Evolutionary conservation across 805 yeast species (phyloP).

Genomic region (Candida ascalaphidarum): DNA sequence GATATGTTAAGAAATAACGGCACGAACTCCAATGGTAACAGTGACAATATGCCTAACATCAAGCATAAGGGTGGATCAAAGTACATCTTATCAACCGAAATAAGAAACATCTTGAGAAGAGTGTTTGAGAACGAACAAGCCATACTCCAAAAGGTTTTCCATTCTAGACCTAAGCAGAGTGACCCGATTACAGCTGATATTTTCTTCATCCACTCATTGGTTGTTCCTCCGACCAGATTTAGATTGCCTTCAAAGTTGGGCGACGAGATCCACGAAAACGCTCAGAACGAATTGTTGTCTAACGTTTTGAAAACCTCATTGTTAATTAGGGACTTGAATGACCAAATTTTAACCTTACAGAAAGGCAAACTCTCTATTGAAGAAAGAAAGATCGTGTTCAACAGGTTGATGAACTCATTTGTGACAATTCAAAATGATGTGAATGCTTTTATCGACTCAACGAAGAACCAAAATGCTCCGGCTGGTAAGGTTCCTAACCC

Average conservation of each 20-base stretch:
- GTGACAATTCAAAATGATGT: conserved; percentile 93
- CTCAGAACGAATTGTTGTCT: conserved; percentile 83
- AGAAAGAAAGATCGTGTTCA: conserved; percentile 70
- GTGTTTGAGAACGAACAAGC: conserved; percentile 70
- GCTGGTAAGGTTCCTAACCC: conserved; percentile 74
- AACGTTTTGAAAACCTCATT: conserved; percentile 73
- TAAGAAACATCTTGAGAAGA: conserved; percentile 65
- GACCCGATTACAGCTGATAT: conserved; percentile 58
- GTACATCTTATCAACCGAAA: conserved; percentile 81
- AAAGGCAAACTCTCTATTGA: conserved; percentile 46
- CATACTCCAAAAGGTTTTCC: conserved; percentile 67
- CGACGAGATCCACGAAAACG: conserved; percentile 90
- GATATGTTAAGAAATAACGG: conserved; percentile 41
- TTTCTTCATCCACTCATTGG: conserved; percentile 81
- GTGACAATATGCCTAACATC: conserved; percentile 38
- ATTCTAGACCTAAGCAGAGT: conserved; percentile 59
- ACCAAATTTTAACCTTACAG: conserved; percentile 56
- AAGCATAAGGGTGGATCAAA: conserved; percentile 69
- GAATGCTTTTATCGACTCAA: conserved; percentile 85
- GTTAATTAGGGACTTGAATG: conserved; percentile 82
- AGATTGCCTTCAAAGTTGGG: conserved; percentile 95
- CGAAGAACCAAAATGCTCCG: conserved; percentile 71
- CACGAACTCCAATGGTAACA: conserved; percentile 3
- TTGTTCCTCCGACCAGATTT: conserved; percentile 95
- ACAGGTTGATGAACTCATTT: conserved; percentile 90